A percentile compares a stretch with the other conserved stretches of the same genome.
These are phyloP conservation scores for Linum trigynum DNA, from an alignment of 345 rosid species.

Conservation along the genomic window DNA sequence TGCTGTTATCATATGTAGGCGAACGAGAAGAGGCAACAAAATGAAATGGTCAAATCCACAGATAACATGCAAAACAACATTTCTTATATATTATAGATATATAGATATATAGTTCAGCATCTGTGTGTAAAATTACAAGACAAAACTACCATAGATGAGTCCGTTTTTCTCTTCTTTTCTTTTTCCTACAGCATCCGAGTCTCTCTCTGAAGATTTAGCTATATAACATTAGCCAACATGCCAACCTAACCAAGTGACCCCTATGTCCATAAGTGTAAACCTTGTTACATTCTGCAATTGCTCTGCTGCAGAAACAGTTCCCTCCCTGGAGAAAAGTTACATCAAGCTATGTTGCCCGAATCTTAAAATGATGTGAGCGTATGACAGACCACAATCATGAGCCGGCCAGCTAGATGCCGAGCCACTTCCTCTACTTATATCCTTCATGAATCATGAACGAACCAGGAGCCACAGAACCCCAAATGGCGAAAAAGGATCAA, in stretches of 20 bases:
- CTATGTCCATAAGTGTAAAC: constrained; percentile 15
- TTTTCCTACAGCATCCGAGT: constrained; percentile 24
- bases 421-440: constrained; percentile 19
- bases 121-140: constrained; percentile 26
- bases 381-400: constrained; percentile 13
- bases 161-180: not conserved
- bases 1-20: not conserved
- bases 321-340: constrained; percentile 17
- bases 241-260: constrained; percentile 24
- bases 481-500: constrained; percentile 10
- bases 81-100: constrained; percentile 10
- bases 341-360: constrained; percentile 16
- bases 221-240: constrained; percentile 28
- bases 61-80: constrained; percentile 18
- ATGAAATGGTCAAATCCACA: not conserved
- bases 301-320: constrained; percentile 17
- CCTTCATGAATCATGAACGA: constrained; percentile 11
- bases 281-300: constrained; percentile 11
- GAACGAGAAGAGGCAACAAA: not conserved
- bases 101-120: not conserved
- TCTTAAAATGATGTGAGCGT: constrained; percentile 12
- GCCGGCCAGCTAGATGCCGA: constrained; percentile 33
- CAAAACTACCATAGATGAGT: constrained; percentile 21
- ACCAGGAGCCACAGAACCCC: constrained; percentile 13
- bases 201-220: constrained; percentile 29